Evolutionary conservation across 192 early-diverging fungal species (phyloP).

Genomic region (Diversispora epigaea): DNA sequence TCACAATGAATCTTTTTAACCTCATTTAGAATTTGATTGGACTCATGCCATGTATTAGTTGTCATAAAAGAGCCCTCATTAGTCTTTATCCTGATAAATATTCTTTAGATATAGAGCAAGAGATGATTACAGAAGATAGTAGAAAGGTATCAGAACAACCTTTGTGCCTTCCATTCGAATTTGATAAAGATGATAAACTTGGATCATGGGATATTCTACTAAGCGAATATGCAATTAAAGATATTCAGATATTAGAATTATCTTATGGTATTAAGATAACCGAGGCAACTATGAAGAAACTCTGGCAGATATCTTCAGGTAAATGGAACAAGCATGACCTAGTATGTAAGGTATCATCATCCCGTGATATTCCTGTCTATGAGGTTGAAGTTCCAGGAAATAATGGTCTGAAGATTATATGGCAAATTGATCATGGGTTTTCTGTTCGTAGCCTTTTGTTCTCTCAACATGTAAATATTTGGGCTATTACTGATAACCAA

Average conservation of each 20-base stretch:
- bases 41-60: constrained; percentile 2
- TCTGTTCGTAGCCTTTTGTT: not conserved
- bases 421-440: constrained; percentile 23
- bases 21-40: not conserved
- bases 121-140: not conserved
- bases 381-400: not conserved
- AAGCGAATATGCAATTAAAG: constrained; percentile 23
- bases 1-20: not conserved
- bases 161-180: constrained; percentile 26
- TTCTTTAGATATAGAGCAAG: not conserved
- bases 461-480: constrained; percentile 16
- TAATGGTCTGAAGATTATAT: constrained; percentile 1
- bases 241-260: constrained; percentile 9
- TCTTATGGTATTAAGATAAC: not conserved
- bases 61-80: constrained; percentile 4
- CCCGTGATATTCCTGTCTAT: not conserved
- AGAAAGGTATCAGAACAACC: not conserved
- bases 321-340: constrained; percentile 12
- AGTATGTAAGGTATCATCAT: not conserved
- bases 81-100: constrained; percentile 11
- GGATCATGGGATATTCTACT: constrained; percentile 25
- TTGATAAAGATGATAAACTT: constrained; percentile 15
- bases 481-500: constrained; percentile 14
- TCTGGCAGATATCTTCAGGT: constrained; percentile 13
- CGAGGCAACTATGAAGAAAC: constrained; percentile 8